A percentile compares a stretch with the other conserved stretches of the same genome.
Conservation (phyloP, 495 filamentous ascomycete genomes). For the Oleoguttula mirabilis region DNA sequence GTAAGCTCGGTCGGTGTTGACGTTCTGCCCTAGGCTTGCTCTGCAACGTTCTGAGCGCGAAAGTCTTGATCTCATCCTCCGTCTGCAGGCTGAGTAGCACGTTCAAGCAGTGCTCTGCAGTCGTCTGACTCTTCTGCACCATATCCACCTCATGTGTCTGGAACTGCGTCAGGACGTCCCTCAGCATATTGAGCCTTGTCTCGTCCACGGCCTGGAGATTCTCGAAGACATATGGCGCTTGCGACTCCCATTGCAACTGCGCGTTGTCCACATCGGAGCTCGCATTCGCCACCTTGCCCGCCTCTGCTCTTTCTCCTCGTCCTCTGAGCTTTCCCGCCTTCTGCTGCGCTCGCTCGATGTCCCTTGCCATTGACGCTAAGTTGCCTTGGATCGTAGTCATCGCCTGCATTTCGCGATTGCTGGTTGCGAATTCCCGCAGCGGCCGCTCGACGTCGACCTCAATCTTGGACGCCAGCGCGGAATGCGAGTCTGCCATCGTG, state of each 20-base stretch:
- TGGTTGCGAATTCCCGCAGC: slow-evolving; percentile 56
- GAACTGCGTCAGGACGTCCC: slow-evolving; percentile 83
- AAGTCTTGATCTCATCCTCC: slow-evolving; percentile 78
- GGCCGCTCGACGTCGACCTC: slow-evolving; percentile 85
- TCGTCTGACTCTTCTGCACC: slow-evolving; percentile 61
- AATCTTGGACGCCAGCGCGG: slow-evolving; percentile 68
- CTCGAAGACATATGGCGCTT: slow-evolving; percentile 92
- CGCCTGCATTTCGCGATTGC: slow-evolving; percentile 70
- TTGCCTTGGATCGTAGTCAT: slow-evolving; percentile 77
- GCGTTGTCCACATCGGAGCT: slow-evolving; percentile 62
- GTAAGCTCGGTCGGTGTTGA: slow-evolving; percentile 10
- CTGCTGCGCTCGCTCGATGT: slow-evolving; percentile 72
- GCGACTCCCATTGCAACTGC: slow-evolving; percentile 80
- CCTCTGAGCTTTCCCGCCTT: slow-evolving; percentile 74
- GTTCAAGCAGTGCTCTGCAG: slow-evolving; percentile 72
- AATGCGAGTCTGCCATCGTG: slow-evolving; percentile 71
- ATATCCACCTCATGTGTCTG: slow-evolving; percentile 88
- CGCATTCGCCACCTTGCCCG: slow-evolving; percentile 70
- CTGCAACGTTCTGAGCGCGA: slow-evolving; percentile 43
- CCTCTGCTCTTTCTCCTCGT: slow-evolving; percentile 65
- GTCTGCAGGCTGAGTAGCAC: slow-evolving; percentile 80
- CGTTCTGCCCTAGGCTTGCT: slow-evolving; percentile 22
- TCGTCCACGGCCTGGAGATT: slow-evolving; percentile 88
- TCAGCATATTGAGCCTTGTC: slow-evolving; percentile 74
- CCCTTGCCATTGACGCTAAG: slow-evolving; percentile 65